phyloP scores from a whole-genome alignment of 1,284 basidiomycete genomes.

The Ustilago xerochloae region DNA sequence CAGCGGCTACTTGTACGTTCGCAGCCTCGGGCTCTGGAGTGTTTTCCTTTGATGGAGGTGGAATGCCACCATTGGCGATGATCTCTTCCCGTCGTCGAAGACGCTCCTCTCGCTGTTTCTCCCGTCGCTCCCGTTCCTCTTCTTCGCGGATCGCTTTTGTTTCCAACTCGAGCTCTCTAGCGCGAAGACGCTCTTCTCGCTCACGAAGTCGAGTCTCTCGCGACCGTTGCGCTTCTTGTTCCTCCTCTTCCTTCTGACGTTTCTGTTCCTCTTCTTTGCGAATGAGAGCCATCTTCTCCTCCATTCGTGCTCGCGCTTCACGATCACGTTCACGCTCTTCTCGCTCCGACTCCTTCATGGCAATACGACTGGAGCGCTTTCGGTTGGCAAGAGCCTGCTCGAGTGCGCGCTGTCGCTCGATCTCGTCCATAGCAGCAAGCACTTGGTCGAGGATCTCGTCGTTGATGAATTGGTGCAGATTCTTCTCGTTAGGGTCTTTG shows the following conservation, averaged over 20 bases:
- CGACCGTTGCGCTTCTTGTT: conserved; percentile 69
- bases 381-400: conserved; percentile 76
- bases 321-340: conserved; percentile 71
- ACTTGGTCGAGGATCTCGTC: conserved; percentile 77
- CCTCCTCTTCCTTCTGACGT: conserved; percentile 68
- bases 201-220: conserved; percentile 69
- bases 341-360: conserved; percentile 73
- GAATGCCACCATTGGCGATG: conserved; percentile 70
- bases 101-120: conserved; percentile 70
- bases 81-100: conserved; percentile 74
- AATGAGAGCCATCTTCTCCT: conserved; percentile 70
- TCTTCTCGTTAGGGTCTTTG: conserved; percentile 81
- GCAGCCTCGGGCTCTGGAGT: conserved; percentile 25
- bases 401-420: conserved; percentile 73
- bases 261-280: conserved; percentile 75
- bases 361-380: conserved; percentile 85
- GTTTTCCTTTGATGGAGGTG: conserved; percentile 39
- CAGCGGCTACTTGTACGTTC: conserved; percentile 11
- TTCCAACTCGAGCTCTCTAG: conserved; percentile 66
- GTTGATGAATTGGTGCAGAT: conserved; percentile 77
- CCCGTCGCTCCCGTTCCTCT: conserved; percentile 52
- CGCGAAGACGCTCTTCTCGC: conserved; percentile 69
- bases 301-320: conserved; percentile 67
- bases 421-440: conserved; percentile 70
- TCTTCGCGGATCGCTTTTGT: conserved; percentile 56